Conservation (phyloP, 192 early-diverging fungal species). For the Coemansia sp. region DNA sequence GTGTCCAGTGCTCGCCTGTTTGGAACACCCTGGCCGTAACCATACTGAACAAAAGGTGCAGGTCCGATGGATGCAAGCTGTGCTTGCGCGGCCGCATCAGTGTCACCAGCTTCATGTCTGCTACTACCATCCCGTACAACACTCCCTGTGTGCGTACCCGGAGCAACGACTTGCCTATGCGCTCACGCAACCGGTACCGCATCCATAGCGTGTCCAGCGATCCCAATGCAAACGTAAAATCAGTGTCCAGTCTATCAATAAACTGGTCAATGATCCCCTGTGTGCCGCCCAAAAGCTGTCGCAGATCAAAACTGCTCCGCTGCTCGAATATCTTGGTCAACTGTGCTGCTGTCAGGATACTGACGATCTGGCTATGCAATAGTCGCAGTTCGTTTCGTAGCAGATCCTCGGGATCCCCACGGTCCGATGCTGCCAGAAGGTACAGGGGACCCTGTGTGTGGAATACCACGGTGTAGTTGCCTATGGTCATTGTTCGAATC, state of each 20-base stretch:
- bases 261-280: constrained; percentile 82
- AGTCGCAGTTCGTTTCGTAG: constrained; percentile 76
- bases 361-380: constrained; percentile 82
- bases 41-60: constrained; percentile 82
- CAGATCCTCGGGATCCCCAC: constrained; percentile 75
- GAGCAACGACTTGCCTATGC: constrained; percentile 63
- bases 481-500: constrained; percentile 61
- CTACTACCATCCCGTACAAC: constrained; percentile 77
- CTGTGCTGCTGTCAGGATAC: constrained; percentile 76
- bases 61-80: constrained; percentile 80
- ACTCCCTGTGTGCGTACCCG: constrained; percentile 61
- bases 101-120: constrained; percentile 75
- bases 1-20: constrained; percentile 88
- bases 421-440: constrained; percentile 76
- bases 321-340: constrained; percentile 85
- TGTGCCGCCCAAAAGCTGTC: constrained; percentile 77
- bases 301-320: constrained; percentile 83
- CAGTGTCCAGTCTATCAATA: constrained; percentile 64
- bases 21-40: constrained; percentile 74
- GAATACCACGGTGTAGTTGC: constrained; percentile 80
- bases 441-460: constrained; percentile 79
- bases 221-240: constrained; percentile 73
- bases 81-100: constrained; percentile 72
- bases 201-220: constrained; percentile 77
- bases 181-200: constrained; percentile 64